These are phyloP conservation scores for Blumeria graminis DNA, from an alignment of 2,329 filamentous ascomycete genomes.

Conservation along the genomic window DNA sequence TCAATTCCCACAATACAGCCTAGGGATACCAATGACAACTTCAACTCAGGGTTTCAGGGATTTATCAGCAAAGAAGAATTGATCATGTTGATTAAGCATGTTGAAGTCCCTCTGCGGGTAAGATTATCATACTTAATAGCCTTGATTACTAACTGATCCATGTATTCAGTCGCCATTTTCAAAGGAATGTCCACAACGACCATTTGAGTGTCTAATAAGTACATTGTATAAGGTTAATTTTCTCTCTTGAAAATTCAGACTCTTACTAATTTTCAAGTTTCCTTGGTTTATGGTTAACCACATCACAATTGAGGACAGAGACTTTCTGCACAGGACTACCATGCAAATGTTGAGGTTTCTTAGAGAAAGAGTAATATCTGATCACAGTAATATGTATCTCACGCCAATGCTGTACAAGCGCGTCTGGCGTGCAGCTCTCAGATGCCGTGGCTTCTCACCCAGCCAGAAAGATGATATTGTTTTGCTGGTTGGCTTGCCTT, in stretches of 20 bases:
- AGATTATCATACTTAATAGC: slow-evolving; percentile 14
- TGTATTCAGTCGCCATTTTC: slow-evolving; percentile 29
- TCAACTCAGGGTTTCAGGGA: slow-evolving; percentile 29
- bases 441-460: slow-evolving; percentile 34
- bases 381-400: slow-evolving; percentile 21
- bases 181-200: slow-evolving; percentile 35
- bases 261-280: slow-evolving; percentile 18
- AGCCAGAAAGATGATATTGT: slow-evolving; percentile 36
- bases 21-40: slow-evolving; percentile 15
- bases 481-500: slow-evolving; percentile 17
- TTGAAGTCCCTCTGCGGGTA: slow-evolving; percentile 36
- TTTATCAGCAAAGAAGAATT: slow-evolving; percentile 39
- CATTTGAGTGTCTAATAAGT: slow-evolving; percentile 40
- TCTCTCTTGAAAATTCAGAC: not conserved
- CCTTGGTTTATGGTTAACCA: slow-evolving; percentile 33
- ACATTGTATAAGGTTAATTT: slow-evolving; percentile 18
- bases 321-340: slow-evolving; percentile 26
- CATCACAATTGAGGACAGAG: slow-evolving; percentile 33
- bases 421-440: slow-evolving; percentile 26
- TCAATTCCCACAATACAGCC: slow-evolving; percentile 19
- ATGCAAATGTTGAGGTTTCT: slow-evolving; percentile 25
- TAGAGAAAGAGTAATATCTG: slow-evolving; percentile 18
- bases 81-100: slow-evolving; percentile 37
- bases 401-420: slow-evolving; percentile 29
- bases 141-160: not conserved